Base-by-base conservation (phyloP, 179 eudicot species). In the Pouteria campechiana region DNA sequence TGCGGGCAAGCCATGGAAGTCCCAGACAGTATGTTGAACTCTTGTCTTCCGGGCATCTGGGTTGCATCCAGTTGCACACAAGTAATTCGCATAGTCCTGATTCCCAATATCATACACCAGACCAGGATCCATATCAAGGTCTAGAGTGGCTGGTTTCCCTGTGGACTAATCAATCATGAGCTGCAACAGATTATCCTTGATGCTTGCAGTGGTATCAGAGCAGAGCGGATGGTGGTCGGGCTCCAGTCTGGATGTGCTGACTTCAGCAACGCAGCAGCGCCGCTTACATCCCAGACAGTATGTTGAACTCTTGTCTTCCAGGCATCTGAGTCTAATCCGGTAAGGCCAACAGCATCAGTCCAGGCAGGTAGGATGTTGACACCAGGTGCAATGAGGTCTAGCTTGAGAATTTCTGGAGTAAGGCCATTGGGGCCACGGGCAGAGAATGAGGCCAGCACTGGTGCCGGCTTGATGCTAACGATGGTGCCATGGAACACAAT, bases 241-340 rank as follows among this genome's bases (percentile, higher is more conserved):
- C 80, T 55, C 99, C 99, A 92, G 45, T 77, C 83, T 0, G 88
- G 99, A 20, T 92, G 94, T 0, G 96, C 94, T 3, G 96, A 92
- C 30, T 87, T 92, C 9, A 92, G 75, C 66, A 92, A 48, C 0
- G 99, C 99, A 0, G 98, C 98, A 0, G 98, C 98, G 0, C 98
- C 98, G 9, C 95, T 68, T 0, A 90, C 92, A 39, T 92, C 96
- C 0, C 96, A 96, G 28, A 80, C 74, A 6, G 99, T 73, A 96
- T 86, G 86, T 3, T 96, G 87, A 11, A 96, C 87, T 0, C 99
- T 96, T 0, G 80, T 63, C 41, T 72, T 69, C 3, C 96, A 70
- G 2, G 48, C 37, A 44, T 92, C 99, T 0, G 69, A 64, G 17
- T 78, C 92, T 11, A 92, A 50, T 8, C 99, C 96, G 0, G 96